Percentiles rank a stretch among this genome's conserved stretches.
These are phyloP conservation scores for Clohesyomyces aquaticus DNA, from an alignment of 495 filamentous ascomycete species.

Conservation along the genomic window DNA sequence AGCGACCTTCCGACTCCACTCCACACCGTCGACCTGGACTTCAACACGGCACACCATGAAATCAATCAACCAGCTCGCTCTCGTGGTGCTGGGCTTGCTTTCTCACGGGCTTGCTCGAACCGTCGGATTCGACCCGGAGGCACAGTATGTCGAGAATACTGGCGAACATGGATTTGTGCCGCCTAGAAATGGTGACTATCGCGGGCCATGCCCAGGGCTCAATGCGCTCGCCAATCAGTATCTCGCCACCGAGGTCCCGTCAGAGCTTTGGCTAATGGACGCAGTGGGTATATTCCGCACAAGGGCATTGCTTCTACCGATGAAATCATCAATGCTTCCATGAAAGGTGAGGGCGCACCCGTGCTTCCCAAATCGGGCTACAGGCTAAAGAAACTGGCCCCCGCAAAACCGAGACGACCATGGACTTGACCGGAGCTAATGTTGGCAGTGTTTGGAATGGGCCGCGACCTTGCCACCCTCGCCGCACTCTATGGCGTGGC, in stretches of 20 bases:
- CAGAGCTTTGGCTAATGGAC: too few species aligned
- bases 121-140: neutral
- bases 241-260: too few species aligned
- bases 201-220: slow-evolving; percentile 38
- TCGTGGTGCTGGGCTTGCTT: neutral
- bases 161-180: slow-evolving; percentile 3
- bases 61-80: neutral
- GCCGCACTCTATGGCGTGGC: slow-evolving; percentile 57
- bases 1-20: too few species aligned
- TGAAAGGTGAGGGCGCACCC: too few species aligned
- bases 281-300: neutral
- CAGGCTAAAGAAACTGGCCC: neutral
- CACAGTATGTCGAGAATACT: slow-evolving; percentile 3
- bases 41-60: too few species aligned
- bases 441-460: slow-evolving; percentile 46
- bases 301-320: neutral
- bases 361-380: too few species aligned
- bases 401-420: neutral
- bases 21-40: too few species aligned
- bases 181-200: slow-evolving; percentile 2
- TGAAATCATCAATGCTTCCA: slow-evolving; percentile 1
- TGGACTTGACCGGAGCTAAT: neutral
- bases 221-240: slow-evolving; percentile 40
- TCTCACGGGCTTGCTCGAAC: neutral
- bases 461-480: slow-evolving; percentile 55